Base-by-base conservation (phyloP, 1,284 basidiomycete genomes). In the Schizophyllum amplum region DNA sequence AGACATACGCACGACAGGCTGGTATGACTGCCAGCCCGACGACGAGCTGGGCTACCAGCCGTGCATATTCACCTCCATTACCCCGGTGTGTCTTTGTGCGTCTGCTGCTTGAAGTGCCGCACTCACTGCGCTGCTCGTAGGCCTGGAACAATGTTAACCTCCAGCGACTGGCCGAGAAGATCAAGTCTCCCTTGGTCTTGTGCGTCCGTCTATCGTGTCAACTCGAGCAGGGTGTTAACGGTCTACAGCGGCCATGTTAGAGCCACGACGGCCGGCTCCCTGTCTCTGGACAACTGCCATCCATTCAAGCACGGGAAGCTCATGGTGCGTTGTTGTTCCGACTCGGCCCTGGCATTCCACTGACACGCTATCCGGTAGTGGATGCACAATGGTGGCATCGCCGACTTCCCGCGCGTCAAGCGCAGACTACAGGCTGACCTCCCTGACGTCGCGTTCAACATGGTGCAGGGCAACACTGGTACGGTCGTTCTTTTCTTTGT, bases 61-160 rank as follows among this genome's bases (percentile, higher is more conserved):
- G 7, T 98, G 96, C 71, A 91, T 98, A 60, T 98, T 98, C 72
- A 98, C 94, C 54, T 92, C 90, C n/a, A 87, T 97, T 20, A 94
- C 93, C 4, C 95, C 93, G 4, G 92, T 93, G 59, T 64, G 80
- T 71, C 15, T 23, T 33, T 24, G 24, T 24, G 50, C 21, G 33
- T 26, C 27, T 49, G 49, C 52, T 52, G 27, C 57, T 53, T 51
- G 42, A 56, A 51, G 24, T 53, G 20, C 54, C 23, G 11, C 50
- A 21, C 24, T 48, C 20, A 25, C 7, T 49, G 53, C 22, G n/a
- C 46, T 67, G 51, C 60, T 55, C 22, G n/a, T 21, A 94, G 90
- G 93, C 92, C 13, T 96, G 93, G 94, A 95, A 94, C 65, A 97
- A 97, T 65, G 83, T 87, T 33, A 98, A 98, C 68, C 78, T 98